Base-by-base conservation (phyloP, 371 early-diverging fungal species). In the Mortierella sp. region DNA sequence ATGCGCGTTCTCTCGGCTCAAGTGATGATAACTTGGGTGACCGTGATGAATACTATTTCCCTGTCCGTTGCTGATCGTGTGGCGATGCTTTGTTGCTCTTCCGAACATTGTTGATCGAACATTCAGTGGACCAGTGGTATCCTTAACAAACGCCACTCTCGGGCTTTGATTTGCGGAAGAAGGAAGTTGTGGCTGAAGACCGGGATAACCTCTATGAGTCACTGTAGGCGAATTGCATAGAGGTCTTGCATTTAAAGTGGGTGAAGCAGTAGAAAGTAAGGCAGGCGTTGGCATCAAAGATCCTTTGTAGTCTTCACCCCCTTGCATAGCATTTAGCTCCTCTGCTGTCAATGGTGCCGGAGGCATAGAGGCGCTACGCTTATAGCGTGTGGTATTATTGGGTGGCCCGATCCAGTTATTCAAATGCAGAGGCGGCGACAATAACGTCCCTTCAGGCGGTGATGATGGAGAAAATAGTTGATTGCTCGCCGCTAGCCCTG, bases 351-450 rank as follows among this genome's bases (percentile, higher is more conserved):
- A 7, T 13, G 80, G 75, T 10, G 68, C 67, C 8, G 80, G 80
- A 3, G 80, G 80, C 71, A 74, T 74, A 1, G 80, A 79, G 0
- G 70, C 58, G 22, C 80, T 79, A 8, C 80, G 66, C 45, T 67
- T 73, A 63, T 29, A 79, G 0, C 80, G 69, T 2, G 80, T 79
- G 12, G 32, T 64, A 31, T 55, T 60, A 31, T 57, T 29, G 26
- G 47, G 22, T 1, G 62, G 34, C 8, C 53, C 62, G 13, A n/a
- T n/a, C n/a, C n/a, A n/a, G n/a, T 35, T 34, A n/a, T 45, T 61
- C 17, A 58, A 22, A 28, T 12, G 13, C 3, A 12, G 53, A 0
- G 68, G 59, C 17, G 68, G 43, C 0, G 47, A 51, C 29, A 35
- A 26, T 4, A 62, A 37, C 19, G 57, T 37, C 4, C 37, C 61